A percentile compares a stretch with the other conserved stretches of the same genome.
phyloP scores from a whole-genome alignment of 2,329 filamentous ascomycete species.

The Lecanicillium sp. region DNA sequence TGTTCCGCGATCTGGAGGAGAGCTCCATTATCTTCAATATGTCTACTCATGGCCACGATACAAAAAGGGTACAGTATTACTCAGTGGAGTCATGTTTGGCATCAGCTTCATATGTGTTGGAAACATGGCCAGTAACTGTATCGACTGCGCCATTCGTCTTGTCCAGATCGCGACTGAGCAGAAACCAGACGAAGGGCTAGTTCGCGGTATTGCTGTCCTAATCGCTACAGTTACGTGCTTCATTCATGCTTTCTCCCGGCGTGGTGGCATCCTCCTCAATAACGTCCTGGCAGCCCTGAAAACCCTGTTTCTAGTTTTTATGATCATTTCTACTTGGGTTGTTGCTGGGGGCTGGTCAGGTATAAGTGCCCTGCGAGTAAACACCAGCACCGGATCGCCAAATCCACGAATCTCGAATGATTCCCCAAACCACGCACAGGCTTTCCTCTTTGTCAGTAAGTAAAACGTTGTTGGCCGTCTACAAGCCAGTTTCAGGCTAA shows the following conservation, averaged over 20 bases:
- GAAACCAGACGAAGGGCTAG: constrained; percentile 20
- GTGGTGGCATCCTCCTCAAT: constrained; percentile 41
- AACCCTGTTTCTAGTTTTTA: constrained; percentile 35
- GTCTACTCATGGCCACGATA: constrained; percentile 30
- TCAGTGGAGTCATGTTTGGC: constrained; percentile 36
- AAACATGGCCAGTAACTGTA: constrained; percentile 39
- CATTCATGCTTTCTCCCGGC: constrained; percentile 38
- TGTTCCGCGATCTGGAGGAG: constrained; percentile 36
- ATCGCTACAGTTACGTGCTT: constrained; percentile 34
- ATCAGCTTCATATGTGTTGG: constrained; percentile 36
- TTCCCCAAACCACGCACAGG: constrained; percentile 15
- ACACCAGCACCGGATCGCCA: constrained; percentile 12
- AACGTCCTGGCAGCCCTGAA: constrained; percentile 44
- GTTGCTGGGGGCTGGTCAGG: constrained; percentile 20
- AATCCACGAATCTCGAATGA: too few species aligned
- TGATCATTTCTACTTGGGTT: constrained; percentile 26
- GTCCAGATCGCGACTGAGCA: constrained; percentile 24
- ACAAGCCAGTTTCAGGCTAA: background rate
- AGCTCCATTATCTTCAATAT: constrained; percentile 41
- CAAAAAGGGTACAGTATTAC: constrained; percentile 23
- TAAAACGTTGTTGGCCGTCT: background rate
- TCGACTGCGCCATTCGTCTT: constrained; percentile 34
- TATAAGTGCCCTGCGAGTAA: constrained; percentile 16
- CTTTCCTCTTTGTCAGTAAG: constrained; percentile 30
- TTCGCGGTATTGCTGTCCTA: constrained; percentile 38